phyloP scores from a whole-genome alignment of 306 rosid genomes.

The Biancaea sappan region DNA sequence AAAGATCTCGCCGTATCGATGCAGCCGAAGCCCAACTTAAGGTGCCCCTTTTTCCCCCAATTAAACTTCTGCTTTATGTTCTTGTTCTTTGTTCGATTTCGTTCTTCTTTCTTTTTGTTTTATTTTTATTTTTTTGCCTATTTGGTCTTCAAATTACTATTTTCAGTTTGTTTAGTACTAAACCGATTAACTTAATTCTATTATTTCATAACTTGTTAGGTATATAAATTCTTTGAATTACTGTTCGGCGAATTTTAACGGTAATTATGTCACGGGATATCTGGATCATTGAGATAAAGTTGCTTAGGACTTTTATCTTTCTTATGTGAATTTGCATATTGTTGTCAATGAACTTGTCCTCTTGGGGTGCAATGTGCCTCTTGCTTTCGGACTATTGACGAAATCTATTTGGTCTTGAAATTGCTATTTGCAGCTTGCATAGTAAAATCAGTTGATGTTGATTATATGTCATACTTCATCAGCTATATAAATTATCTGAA shows the following conservation, averaged over 20 bases:
- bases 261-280: too few species aligned
- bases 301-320: neutral
- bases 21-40: conserved; percentile 84
- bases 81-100: neutral
- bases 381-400: neutral
- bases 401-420: neutral
- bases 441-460: neutral
- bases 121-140: too few species aligned
- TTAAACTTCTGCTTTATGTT: neutral
- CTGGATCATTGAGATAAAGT: neutral
- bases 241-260: neutral
- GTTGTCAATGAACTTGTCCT: neutral
- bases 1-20: conserved; percentile 77
- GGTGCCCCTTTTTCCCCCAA: conserved; percentile 47
- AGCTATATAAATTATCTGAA: neutral
- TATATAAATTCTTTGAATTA: neutral
- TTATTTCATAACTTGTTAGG: neutral
- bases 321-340: neutral
- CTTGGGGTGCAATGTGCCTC: neutral
- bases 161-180: neutral
- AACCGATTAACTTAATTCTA: too few species aligned
- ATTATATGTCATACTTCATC: neutral
- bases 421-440: neutral
- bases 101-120: neutral
- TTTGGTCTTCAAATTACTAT: neutral